Evolutionary conservation across 2,329 filamentous ascomycete species (phyloP), one percentile per base, ranked within the genome.

Genomic region (Thielaviopsis musarum): DNA sequence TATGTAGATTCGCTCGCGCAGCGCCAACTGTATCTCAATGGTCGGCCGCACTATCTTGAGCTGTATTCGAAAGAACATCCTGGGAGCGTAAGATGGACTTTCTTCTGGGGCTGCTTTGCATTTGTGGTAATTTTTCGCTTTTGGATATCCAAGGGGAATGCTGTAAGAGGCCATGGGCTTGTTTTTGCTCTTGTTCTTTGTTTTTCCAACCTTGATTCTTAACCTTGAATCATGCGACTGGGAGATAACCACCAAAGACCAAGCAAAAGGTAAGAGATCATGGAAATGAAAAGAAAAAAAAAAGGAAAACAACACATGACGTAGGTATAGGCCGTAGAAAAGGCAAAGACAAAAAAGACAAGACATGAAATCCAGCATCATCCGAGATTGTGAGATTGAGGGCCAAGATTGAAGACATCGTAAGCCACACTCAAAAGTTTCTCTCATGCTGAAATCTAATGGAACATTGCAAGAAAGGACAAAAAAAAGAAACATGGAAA

Each of bases 81-180:
- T 28, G 56, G 56, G 56, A 58, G 56, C 10, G 38, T 58, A 51
- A 53, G 49, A 52, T 58, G 56, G n/a, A 19, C 19, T 26, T 21
- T 34, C 52, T 52, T 52, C 45, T 58, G 56, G 48, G 15, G 7
- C 22, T 38, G 45, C 15, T 45, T 45, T 45, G 38, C 12, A 45
- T n/a, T 45, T 45, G 38, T 17, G 13, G 17, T 45, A 15, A n/a
- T 45, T 45, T 3, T 34, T 45, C 17, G 38, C 38, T 17, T 45
- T 45, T 45, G 38, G 17, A 45, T 45, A 45, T 45, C 38, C 38
- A 45, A 45, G 38, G 15, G 38, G 10, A 45, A 45, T 45, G 12
- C 38, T 45, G 38, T 45, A 45, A 45, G 38, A 45, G 10, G 41
- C 12, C 34, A 12, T 24, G 26, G 7, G 13, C 52, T 52, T 49